phyloP scores from a whole-genome alignment of 768 basidiomycete species.

The Kwoniella heveanensis region DNA sequence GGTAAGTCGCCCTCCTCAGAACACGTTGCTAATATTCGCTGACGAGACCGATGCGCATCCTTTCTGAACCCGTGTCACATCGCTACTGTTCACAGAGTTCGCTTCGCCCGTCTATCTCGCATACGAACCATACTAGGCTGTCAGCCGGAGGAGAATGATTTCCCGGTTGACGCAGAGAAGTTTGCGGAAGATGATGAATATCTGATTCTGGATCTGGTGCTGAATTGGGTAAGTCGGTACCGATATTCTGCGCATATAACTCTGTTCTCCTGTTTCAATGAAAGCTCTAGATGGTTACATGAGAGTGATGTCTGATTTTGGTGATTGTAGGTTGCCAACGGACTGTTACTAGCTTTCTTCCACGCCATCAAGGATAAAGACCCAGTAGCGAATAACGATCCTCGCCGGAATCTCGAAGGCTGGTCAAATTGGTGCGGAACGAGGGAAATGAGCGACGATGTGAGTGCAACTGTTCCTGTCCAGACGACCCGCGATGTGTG shows the following conservation, averaged over 20 bases:
- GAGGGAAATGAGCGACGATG: slow-evolving; percentile 47
- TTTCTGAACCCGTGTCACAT: neutral
- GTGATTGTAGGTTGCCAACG: slow-evolving; percentile 47
- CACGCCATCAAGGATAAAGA: slow-evolving; percentile 55
- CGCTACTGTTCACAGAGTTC: slow-evolving; percentile 37
- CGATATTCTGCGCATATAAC: too few relatives aligned
- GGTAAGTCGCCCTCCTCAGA: slow-evolving; percentile 36
- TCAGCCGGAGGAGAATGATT: slow-evolving; percentile 47
- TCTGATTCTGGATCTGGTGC: slow-evolving; percentile 51
- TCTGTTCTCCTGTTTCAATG: too few relatives aligned
- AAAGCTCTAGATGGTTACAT: too few relatives aligned
- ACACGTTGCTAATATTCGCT: neutral
- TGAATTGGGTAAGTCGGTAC: slow-evolving; percentile 53
- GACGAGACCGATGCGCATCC: neutral
- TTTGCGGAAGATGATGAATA: slow-evolving; percentile 54
- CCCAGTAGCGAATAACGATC: slow-evolving; percentile 50
- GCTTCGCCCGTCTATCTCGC: slow-evolving; percentile 53
- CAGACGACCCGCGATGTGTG: too few relatives aligned
- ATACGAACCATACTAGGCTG: slow-evolving; percentile 52
- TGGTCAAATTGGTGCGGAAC: slow-evolving; percentile 57
- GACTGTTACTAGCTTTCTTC: slow-evolving; percentile 55
- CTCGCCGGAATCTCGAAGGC: slow-evolving; percentile 37
- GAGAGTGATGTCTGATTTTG: too few relatives aligned
- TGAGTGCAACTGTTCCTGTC: slow-evolving; percentile 26
- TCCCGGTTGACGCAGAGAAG: slow-evolving; percentile 40